Conservation (phyloP, 2,329 filamentous ascomycete genomes). For the Paraconiothyrium sp. region DNA sequence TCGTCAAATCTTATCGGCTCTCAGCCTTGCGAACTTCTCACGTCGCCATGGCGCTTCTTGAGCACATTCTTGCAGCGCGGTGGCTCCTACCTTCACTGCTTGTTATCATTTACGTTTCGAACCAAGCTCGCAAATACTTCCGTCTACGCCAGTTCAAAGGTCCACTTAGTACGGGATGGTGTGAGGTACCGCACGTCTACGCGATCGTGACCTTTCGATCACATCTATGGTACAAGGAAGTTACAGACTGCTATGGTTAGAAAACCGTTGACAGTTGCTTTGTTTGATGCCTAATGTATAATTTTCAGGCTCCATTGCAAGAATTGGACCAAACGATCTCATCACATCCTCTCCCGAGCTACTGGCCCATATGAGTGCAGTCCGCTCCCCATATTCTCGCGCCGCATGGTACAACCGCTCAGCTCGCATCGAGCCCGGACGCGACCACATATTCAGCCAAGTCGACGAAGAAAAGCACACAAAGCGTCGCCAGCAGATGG, state of each 20-base stretch:
- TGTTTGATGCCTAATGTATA: background rate
- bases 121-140: constrained; percentile 1
- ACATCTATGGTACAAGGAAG: constrained; percentile 32
- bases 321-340: constrained; percentile 59
- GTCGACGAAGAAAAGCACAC: constrained; percentile 58
- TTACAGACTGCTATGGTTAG: constrained; percentile 36
- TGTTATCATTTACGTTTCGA: background rate
- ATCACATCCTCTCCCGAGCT: constrained; percentile 59
- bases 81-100: background rate
- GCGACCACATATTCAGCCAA: constrained; percentile 62
- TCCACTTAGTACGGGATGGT: constrained; percentile 35
- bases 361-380: constrained; percentile 52
- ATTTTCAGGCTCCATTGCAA: constrained; percentile 48
- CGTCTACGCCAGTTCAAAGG: constrained; percentile 27
- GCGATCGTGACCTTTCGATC: constrained; percentile 26
- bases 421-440: constrained; percentile 59
- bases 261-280: background rate
- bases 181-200: constrained; percentile 32
- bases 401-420: constrained; percentile 36
- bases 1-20: too few relatives aligned
- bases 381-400: constrained; percentile 52
- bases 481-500: constrained; percentile 55
- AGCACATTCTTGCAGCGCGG: background rate
- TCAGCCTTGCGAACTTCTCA: background rate
- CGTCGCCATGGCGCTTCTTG: background rate